Evolutionary conservation across 2,329 filamentous ascomycete genomes (phyloP), one percentile per base, ranked within the genome.

Genomic region (Diaporthe aspalathi): DNA sequence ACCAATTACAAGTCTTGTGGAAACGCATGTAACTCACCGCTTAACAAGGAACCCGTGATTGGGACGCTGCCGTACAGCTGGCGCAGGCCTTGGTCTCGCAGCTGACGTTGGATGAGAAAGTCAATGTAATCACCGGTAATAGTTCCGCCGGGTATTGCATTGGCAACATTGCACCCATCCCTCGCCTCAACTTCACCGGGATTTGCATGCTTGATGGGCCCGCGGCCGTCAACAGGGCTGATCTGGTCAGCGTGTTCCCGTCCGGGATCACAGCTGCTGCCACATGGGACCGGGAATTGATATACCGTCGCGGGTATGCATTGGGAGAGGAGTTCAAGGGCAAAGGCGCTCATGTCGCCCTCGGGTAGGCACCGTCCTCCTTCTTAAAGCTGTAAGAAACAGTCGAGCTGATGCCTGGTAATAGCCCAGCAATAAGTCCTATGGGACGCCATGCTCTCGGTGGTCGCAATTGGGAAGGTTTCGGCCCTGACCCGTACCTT

Each of bases 381-480:
- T 5, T 27, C 24, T 68, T 17, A n/a, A 20, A 5, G 1, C 1
- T 2, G 16, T 2, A 2, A 9, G 35, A 3, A 22, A n/a, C 29
- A n/a, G 12, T 24, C 8, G 6, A 43, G 17, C 40, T 14, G 90
- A 93, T 76, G 88, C 91, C 76, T 90, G 93, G 1, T 84, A 88
- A n/a, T n/a, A n/a, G 63, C 93, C 56, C 56, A 47, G 29, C 38
- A 9, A 62, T 17, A 1, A 40, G 56, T 24, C 66, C 40, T 3
- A 40, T 68, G 66, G 66, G 49, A 8, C 57, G 57, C 1, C 27
- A 47, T 17, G 40, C 57, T 22, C 40, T 47, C 2, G 40, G 90
- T 38, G 94, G 94, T 0, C 85, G 94, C 49, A 94, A 94, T 78
- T 97, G 93, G 93, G 94, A 96, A 79, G 93, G 91, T 0, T 96